Percentiles rank a stretch among this genome's conserved stretches.
These are phyloP conservation scores for Amanita brunnescens DNA, from an alignment of 768 basidiomycete species.

Conservation along the genomic window DNA sequence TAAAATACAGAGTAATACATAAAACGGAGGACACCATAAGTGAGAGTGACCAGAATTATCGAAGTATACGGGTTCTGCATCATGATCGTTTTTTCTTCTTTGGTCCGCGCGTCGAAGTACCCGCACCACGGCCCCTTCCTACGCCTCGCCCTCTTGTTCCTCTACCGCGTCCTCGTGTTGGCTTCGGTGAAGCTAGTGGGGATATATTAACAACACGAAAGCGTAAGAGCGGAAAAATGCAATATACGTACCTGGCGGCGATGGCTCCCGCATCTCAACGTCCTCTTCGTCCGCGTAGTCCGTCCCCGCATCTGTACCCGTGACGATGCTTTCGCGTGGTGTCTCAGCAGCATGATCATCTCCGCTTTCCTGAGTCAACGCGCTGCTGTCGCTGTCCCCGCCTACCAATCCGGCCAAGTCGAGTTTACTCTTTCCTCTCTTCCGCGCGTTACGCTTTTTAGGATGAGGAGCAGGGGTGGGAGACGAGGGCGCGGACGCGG, in stretches of 20 bases:
- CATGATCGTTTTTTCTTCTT: conserved; percentile 46
- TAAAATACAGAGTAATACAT: conserved; percentile 2
- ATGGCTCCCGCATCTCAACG: conserved; percentile 47
- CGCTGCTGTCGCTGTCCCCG: conserved; percentile 81
- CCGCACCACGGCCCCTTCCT: conserved; percentile 22
- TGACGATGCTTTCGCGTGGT: conserved; percentile 57
- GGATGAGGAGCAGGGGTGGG: conserved; percentile 29
- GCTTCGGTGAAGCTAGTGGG: conserved; percentile 24
- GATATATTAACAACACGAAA: neutral
- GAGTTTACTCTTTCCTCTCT: conserved; percentile 42
- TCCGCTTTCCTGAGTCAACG: conserved; percentile 73
- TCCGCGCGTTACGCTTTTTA: conserved; percentile 20
- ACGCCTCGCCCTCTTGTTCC: conserved; percentile 16
- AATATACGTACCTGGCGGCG: conserved; percentile 26
- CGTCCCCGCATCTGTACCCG: conserved; percentile 64
- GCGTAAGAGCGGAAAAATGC: neutral
- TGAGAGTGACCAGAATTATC: neutral
- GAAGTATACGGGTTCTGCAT: neutral
- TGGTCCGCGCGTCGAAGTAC: conserved; percentile 26
- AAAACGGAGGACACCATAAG: neutral
- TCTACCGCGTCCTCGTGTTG: conserved; percentile 26
- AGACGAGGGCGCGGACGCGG: conserved; percentile 56
- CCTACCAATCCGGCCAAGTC: conserved; percentile 68
- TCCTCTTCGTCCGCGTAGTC: conserved; percentile 66
- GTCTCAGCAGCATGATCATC: conserved; percentile 59